Base-by-base conservation (phyloP, 2,329 filamentous ascomycete species). In the Cercospora zeina region DNA sequence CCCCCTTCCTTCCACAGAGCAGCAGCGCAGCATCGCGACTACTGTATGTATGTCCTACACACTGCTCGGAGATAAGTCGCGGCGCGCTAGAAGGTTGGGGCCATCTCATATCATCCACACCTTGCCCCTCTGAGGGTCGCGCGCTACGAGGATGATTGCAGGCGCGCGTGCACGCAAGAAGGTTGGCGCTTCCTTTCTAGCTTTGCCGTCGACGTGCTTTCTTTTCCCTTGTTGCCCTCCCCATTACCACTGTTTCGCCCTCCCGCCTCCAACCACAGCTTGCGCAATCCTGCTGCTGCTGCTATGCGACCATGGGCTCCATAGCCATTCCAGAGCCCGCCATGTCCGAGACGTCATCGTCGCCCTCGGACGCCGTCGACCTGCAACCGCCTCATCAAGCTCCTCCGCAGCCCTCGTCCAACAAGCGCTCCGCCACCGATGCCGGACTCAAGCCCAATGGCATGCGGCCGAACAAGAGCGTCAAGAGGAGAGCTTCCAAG, bases 401-500 rank as follows among this genome's bases (percentile, higher is more conserved):
- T 50, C 57, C 27, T 54, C 53, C 53, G 11, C 49, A 62, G 11
- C 54, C 66, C 42, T 49, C 33, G n/a, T 54, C 54, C 49, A 56
- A 59, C 42, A 87, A 87, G 76, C 81, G 85, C 65, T 86, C 85
- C 70, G 81, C 82, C 47, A 80, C 82, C 42, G 77, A 80, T 61
- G 84, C 84, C 27, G 83, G 83, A 30, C 75, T 87, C 49, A 78
- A 82, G 58, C 78, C 78, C 65, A 75, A 77, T 69, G 74, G 77
- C 63, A 75, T 73, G 62, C 76, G 78, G 62, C 76, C 78, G 60
- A 76, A 81, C 72, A 80, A 83, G 62, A 85, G 85, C 58, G 85
- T 88, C 58, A 97, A 96, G 78, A 85, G 92, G 72, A 85, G 93
- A 73, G 92, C 93, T n/a, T 91, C 92, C 9, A 90, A 93, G 70